These are phyloP conservation scores for Ophiostoma sp. DNA, from an alignment of 2,329 filamentous ascomycete species.

Conservation along the genomic window DNA sequence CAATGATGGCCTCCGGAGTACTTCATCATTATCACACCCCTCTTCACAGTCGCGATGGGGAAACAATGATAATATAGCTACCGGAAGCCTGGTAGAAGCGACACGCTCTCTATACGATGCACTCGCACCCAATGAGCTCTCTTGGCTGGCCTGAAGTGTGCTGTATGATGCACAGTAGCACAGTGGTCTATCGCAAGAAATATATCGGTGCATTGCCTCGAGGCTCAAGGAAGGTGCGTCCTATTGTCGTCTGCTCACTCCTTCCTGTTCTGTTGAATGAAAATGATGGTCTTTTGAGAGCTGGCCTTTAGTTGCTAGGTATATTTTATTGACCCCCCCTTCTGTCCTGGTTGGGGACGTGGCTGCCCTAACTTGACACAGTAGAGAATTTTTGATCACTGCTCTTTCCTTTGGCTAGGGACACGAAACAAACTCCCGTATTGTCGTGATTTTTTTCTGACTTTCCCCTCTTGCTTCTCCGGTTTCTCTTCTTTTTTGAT, in stretches of 20 bases:
- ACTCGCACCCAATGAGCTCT: neutral
- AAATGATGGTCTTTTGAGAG: neutral
- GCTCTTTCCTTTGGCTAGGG: neutral
- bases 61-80: neutral
- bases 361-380: neutral
- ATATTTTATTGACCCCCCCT: neutral
- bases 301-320: neutral
- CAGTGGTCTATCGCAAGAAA: neutral
- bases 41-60: neutral
- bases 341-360: neutral
- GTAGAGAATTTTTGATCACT: neutral
- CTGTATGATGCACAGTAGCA: neutral
- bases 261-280: neutral
- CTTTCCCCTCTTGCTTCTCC: neutral
- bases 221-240: neutral
- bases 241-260: neutral
- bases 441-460: neutral
- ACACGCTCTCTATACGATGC: neutral
- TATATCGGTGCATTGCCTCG: neutral
- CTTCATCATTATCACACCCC: neutral
- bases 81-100: neutral
- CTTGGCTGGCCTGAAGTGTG: neutral
- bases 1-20: neutral
- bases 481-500: neutral
- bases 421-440: neutral